Percentiles rank a stretch among this genome's conserved stretches.
Evolutionary conservation across 2,329 filamentous ascomycete species (phyloP).

Genomic region (Trichoderma arundinaceum): DNA sequence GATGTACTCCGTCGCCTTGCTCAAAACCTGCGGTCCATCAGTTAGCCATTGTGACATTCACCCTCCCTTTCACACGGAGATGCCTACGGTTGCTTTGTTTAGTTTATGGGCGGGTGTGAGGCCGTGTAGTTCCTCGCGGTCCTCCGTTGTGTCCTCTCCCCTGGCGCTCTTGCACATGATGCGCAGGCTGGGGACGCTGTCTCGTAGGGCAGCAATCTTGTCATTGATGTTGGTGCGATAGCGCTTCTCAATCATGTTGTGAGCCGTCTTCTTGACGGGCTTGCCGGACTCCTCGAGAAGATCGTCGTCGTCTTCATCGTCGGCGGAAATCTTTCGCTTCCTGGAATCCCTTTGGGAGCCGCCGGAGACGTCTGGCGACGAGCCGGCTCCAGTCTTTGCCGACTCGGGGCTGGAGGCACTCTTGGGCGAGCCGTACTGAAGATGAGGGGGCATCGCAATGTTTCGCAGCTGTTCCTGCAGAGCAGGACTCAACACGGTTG

Average conservation of each 20-base stretch:
- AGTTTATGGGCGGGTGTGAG: conserved; percentile 88
- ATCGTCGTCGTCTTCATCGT: conserved; percentile 54
- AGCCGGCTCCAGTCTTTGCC: conserved; percentile 52
- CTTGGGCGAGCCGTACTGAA: conserved; percentile 65
- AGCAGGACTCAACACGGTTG: conserved; percentile 57
- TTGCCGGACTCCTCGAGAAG: conserved; percentile 64
- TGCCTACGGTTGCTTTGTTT: conserved; percentile 86
- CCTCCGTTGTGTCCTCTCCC: conserved; percentile 72
- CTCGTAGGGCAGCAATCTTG: conserved; percentile 89
- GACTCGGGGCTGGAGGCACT: conserved; percentile 65
- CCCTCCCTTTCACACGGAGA: neutral
- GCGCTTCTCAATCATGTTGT: conserved; percentile 98
- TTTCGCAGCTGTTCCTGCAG: conserved; percentile 66
- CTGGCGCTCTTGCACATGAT: conserved; percentile 77
- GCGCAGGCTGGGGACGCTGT: conserved; percentile 88
- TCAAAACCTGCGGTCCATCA: conserved; percentile 65
- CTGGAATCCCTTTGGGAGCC: conserved; percentile 57
- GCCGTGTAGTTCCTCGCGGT: conserved; percentile 76
- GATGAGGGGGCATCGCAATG: conserved; percentile 68
- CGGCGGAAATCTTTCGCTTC: conserved; percentile 73
- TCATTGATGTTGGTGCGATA: conserved; percentile 97
- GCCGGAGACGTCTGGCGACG: conserved; percentile 63
- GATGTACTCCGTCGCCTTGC: conserved; percentile 96
- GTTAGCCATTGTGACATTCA: conserved; percentile 6
- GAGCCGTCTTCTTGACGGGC: conserved; percentile 83